Evolutionary conservation across 352 stramenopile species (phyloP).

Genomic region (Phytophthora fragariaefolia): DNA sequence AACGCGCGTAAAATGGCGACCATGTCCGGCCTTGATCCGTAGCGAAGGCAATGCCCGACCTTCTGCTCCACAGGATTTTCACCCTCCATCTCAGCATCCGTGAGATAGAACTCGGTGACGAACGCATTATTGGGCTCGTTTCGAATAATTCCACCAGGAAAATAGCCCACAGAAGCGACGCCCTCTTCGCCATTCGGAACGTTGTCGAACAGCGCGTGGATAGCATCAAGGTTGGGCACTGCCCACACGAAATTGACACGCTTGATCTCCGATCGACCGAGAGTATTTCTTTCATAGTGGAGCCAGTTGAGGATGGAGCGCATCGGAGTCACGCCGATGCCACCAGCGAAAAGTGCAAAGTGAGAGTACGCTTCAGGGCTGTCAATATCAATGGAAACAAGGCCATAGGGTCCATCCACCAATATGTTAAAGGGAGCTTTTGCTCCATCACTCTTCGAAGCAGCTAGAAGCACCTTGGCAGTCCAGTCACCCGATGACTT

Average conservation of each 20-base stretch:
- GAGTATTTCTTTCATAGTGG: constrained; percentile 28
- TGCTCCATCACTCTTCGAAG: not conserved
- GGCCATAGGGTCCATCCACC: constrained; percentile 44
- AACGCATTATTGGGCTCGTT: not conserved
- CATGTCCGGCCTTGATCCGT: constrained; percentile 30
- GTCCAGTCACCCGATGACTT: constrained; percentile 63
- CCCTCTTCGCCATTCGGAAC: constrained; percentile 1
- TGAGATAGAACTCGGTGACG: constrained; percentile 32
- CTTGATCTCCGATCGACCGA: constrained; percentile 28
- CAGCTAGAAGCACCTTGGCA: constrained; percentile 27
- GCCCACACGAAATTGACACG: constrained; percentile 51
- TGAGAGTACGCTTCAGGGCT: constrained; percentile 45
- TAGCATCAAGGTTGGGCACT: constrained; percentile 36
- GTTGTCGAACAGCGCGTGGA: constrained; percentile 25
- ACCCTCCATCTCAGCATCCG: constrained; percentile 24
- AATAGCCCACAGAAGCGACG: constrained; percentile 1
- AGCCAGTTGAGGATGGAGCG: constrained; percentile 34
- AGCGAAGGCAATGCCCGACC: constrained; percentile 28
- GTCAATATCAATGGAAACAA: constrained; percentile 44
- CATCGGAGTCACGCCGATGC: constrained; percentile 57
- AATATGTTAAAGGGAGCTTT: constrained; percentile 34
- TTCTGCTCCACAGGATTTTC: constrained; percentile 29
- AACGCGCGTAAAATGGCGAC: constrained; percentile 22
- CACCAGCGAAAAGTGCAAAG: constrained; percentile 46
- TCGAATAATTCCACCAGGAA: constrained; percentile 5